Evolutionary conservation across 2,329 filamentous ascomycete species (phyloP).

Genomic region (Coleophoma cylindrospora): DNA sequence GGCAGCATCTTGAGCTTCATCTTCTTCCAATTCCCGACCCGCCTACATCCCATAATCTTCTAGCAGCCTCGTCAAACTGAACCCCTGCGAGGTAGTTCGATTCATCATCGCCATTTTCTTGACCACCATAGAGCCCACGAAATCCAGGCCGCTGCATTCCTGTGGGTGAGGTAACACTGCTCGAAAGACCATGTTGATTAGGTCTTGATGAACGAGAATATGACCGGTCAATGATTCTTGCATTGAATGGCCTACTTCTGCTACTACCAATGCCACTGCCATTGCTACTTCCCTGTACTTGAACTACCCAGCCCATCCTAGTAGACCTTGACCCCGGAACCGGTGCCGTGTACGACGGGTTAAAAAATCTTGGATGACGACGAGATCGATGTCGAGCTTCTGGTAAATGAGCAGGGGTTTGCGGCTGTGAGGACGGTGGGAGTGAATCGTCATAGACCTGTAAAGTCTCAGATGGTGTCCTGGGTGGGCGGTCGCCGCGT

Average conservation of each 20-base stretch:
- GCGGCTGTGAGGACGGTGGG: conserved; percentile 39
- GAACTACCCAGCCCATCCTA: background rate
- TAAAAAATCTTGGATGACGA: conserved; percentile 13
- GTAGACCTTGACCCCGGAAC: conserved; percentile 13
- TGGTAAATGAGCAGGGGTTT: conserved; percentile 44
- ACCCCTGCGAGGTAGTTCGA: conserved; percentile 22
- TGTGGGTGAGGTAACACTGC: conserved; percentile 25
- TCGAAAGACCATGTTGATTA: conserved; percentile 16
- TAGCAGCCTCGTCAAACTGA: conserved; percentile 26
- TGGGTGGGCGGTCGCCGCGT: conserved; percentile 4
- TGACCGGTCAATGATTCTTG: background rate
- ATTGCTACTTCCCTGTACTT: conserved; percentile 1
- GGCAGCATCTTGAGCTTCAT: too few relatives aligned
- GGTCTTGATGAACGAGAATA: conserved; percentile 1
- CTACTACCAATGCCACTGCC: background rate
- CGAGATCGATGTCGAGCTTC: conserved; percentile 42
- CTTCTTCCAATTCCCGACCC: background rate
- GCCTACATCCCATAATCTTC: conserved; percentile 15
- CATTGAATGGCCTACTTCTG: background rate
- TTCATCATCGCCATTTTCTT: conserved; percentile 41
- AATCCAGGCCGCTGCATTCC: conserved; percentile 39
- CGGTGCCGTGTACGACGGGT: conserved; percentile 39
- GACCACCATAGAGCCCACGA: conserved; percentile 40
- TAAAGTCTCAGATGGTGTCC: conserved; percentile 23
- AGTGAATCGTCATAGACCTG: conserved; percentile 42